Evolutionary conservation across 2,329 filamentous ascomycete species (phyloP).

Genomic region (Aspergillus uvarum): DNA sequence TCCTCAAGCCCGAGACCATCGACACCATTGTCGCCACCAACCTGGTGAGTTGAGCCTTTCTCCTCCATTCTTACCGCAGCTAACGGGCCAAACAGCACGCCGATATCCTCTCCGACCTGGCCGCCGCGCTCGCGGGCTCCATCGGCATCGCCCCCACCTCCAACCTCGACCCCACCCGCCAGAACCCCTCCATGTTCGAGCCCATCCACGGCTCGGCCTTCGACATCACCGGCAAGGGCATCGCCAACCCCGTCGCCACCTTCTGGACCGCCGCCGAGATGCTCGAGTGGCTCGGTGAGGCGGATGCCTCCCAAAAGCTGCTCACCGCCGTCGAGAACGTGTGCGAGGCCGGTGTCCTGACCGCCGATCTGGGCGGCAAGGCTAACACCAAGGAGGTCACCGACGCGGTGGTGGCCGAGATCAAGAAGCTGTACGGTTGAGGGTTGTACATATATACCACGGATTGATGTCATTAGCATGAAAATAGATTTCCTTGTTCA

Average conservation of each 20-base stretch:
- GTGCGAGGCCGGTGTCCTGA: conserved; percentile 55
- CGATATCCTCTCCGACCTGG: conserved; percentile 69
- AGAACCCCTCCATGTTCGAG: conserved; percentile 63
- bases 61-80: not conserved
- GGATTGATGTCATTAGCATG: not conserved
- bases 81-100: conserved; percentile 42
- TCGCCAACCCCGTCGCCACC: conserved; percentile 63
- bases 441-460: not conserved
- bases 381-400: conserved; percentile 60
- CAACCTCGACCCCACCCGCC: conserved; percentile 64
- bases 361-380: conserved; percentile 60
- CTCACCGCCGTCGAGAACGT: conserved; percentile 63
- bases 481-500: too few relatives aligned
- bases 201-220: conserved; percentile 64
- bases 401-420: conserved; percentile 55
- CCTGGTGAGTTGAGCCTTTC: conserved; percentile 35
- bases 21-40: conserved; percentile 67
- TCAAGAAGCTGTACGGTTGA: conserved; percentile 43
- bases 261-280: conserved; percentile 72
- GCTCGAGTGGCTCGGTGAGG: conserved; percentile 62
- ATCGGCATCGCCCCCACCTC: conserved; percentile 72
- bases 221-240: conserved; percentile 63
- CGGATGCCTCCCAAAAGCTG: conserved; percentile 56
- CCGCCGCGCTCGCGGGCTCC: conserved; percentile 66
- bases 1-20: conserved; percentile 57